These are phyloP conservation scores for Candida ficus DNA, from an alignment of 805 yeast genomes.

Conservation along the genomic window DNA sequence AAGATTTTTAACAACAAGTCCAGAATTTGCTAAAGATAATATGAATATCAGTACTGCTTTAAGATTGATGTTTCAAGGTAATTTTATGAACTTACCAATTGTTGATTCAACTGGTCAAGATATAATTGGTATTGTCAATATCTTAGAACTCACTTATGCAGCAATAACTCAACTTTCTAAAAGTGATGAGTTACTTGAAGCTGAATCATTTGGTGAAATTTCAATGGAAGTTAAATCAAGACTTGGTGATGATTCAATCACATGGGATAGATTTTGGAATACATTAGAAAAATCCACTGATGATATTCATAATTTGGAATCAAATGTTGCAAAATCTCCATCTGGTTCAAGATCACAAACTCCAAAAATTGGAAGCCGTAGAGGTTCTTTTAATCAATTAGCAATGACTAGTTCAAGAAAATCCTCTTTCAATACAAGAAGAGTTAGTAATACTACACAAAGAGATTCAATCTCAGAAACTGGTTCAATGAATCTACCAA, in stretches of 20 bases:
- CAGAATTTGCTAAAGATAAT: slow-evolving; percentile 37
- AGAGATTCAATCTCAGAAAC: slow-evolving; percentile 6
- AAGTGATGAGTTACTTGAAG: slow-evolving; percentile 19
- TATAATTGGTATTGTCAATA: slow-evolving; percentile 39
- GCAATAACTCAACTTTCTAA: slow-evolving; percentile 32
- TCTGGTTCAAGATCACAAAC: slow-evolving; percentile 21
- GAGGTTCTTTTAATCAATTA: slow-evolving; percentile 18
- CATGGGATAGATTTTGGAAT: slow-evolving; percentile 31
- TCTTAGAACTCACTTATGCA: slow-evolving; percentile 38
- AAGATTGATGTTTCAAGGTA: slow-evolving; percentile 42
- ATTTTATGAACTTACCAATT: slow-evolving; percentile 39
- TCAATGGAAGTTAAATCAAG: slow-evolving; percentile 21
- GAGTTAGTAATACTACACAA: slow-evolving; percentile 11
- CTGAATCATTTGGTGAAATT: slow-evolving; percentile 16
- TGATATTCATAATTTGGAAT: slow-evolving; percentile 23
- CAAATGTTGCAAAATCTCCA: slow-evolving; percentile 21
- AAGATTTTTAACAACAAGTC: slow-evolving; percentile 40
- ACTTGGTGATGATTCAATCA: slow-evolving; percentile 20
- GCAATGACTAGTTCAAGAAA: slow-evolving; percentile 17
- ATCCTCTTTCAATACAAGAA: slow-evolving; percentile 14
- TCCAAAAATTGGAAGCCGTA: slow-evolving; percentile 15
- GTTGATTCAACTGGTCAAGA: slow-evolving; percentile 23
- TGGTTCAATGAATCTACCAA: slow-evolving; percentile 4
- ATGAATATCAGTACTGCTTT: slow-evolving; percentile 39
- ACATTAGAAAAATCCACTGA: slow-evolving; percentile 26